Base-by-base conservation (phyloP, 2,329 filamentous ascomycete genomes). In the Alternaria viburni region DNA sequence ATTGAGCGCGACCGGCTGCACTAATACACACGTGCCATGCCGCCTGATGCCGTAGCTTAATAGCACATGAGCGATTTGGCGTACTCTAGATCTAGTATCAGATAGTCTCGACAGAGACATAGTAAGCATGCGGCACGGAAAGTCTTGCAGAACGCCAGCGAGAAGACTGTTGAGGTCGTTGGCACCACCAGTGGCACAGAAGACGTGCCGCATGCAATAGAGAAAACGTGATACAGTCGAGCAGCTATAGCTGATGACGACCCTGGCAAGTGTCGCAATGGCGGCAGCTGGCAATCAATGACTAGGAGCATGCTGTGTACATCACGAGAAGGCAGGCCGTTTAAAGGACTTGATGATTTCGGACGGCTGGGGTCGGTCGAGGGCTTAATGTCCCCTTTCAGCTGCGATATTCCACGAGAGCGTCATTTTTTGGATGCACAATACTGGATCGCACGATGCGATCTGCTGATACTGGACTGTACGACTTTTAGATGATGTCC, bases 381-480 rank as follows among this genome's bases (percentile, higher is more conserved):
- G 41, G 41, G 6, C 10, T 44, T 17, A 19, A 19, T 44, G 41
- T 44, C 17, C 41, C 10, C 11, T 21, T 19, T 7, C 17, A 11
- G 41, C 41, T 9, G 17, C 17, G 41, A 21, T 7, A 36, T 8
- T n/a, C 32, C 8, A 5, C 15, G 8, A 36, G 15, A 36, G 32
- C 0, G 0, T 36, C 7, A 9, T 36, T 9, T 36, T 5, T 0
- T 36, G 0, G 7, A 36, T n/a, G 7, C 8, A 36, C 0, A 5
- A 8, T 0, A 15, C 1, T 36, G 32, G 0, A 36, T 36, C 7
- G 15, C 15, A 7, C 32, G 15, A 36, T 15, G 0, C 1, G 32
- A 3, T n/a, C 32, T 36, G 32, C 32, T 0, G 8, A n/a, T 36
- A 36, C 15, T 2, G 7, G 32, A 36, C 32, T 36, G 13, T 9